Percentiles rank a stretch among this genome's conserved stretches.
Evolutionary conservation across 2,329 filamentous ascomycete species (phyloP).

Genomic region (Clonostachys byssicola): DNA sequence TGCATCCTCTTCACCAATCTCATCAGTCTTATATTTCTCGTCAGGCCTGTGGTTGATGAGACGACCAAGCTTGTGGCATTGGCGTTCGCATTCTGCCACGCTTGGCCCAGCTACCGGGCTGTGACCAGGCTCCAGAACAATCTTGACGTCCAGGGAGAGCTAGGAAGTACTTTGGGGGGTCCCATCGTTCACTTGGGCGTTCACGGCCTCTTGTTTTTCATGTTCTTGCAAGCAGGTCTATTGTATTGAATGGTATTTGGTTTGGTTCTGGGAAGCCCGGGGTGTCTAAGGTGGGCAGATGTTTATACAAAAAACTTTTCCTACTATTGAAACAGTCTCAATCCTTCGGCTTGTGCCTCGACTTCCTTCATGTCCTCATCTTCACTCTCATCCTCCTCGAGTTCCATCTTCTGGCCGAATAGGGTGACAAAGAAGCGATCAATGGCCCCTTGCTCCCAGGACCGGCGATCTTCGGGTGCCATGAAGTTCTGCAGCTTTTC

Average conservation of each 20-base stretch:
- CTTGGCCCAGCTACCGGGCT: conserved; percentile 42
- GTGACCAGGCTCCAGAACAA: conserved; percentile 20
- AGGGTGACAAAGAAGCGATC: conserved; percentile 74
- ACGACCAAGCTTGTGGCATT: conserved; percentile 25
- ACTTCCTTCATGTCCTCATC: conserved; percentile 28
- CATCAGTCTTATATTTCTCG: conserved; percentile 29
- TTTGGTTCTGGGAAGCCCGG: neutral
- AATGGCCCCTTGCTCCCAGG: conserved; percentile 77
- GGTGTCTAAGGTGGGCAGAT: neutral
- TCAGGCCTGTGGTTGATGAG: conserved; percentile 19
- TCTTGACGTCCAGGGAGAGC: conserved; percentile 6
- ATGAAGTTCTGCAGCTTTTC: conserved; percentile 98
- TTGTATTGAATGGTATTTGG: neutral
- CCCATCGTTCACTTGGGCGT: conserved; percentile 38
- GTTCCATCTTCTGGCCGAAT: conserved; percentile 64
- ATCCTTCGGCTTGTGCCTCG: conserved; percentile 36
- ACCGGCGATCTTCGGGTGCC: conserved; percentile 78
- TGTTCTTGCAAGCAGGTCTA: conserved; percentile 20
- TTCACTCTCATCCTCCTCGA: conserved; percentile 54
- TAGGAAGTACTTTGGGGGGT: conserved; percentile 31
- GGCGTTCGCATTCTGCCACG: conserved; percentile 42
- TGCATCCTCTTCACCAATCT: conserved; percentile 39
- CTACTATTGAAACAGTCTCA: conserved; percentile 40
- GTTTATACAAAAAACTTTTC: neutral
- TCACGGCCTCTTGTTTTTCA: conserved; percentile 29